Evolutionary conservation across 2,329 filamentous ascomycete genomes (phyloP), one percentile per base, ranked within the genome.

Genomic region (Grosmannia huntii): DNA sequence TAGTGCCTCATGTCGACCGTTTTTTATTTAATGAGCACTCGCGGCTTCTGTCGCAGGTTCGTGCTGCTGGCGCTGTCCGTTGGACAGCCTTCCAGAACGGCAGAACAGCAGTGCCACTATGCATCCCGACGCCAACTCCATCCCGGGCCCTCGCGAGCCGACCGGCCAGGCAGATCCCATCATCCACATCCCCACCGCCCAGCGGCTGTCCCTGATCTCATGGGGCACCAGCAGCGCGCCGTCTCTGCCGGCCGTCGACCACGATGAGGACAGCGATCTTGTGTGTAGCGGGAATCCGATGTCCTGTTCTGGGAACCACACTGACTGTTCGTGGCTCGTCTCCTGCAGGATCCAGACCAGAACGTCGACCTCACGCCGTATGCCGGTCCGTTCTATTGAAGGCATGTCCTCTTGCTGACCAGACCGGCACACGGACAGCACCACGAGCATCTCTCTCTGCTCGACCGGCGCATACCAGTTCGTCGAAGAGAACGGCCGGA

Each of bases 401-500:
- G 33, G 11, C 33, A 10, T 14, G 33, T 36, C 33, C 33, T 36
- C 10, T 10, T 36, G 33, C 33, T 21, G n/a, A 31, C 38, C 5
- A 6, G 19, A n/a, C 19, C 36, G 25, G 14, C 23, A 19, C 28
- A 27, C 12, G 23, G 31, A 36, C 12, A 59, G 48, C n/a, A 53
- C 53, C 3, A 51, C 56, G 1, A 60, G 57, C 1, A 60, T 59
- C 31, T 62, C 61, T 33, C 21, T 60, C 10, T 50, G 50, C 11
- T 55, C 53, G 33, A 58, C 56, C 5, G 58, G 53, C 36, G 50
- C 58, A 9, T 60, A 51, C 27, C 31, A 58, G 31, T 57, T 58
- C 19, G 59, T 60, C 23, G 48, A 60, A 25, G 49, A 59, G 44
- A 51, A 53, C 28, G 59, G 59, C 23, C 53, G 57, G 14, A 60